Evolutionary conservation across 768 basidiomycete species (phyloP).

Genomic region (Psilocybe sp.): DNA sequence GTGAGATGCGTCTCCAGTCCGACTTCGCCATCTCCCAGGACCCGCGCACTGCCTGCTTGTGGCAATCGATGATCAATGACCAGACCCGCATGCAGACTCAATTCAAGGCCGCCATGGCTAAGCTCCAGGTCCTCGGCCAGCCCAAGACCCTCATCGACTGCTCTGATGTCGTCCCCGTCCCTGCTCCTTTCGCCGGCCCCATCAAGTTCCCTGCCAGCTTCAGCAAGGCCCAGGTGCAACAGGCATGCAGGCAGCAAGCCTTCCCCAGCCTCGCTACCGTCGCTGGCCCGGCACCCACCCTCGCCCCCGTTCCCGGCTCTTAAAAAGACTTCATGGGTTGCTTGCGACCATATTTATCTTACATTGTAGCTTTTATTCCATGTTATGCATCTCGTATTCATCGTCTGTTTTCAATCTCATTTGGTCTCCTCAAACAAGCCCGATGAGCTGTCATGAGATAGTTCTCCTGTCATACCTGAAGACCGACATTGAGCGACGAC

Average conservation of each 20-base stretch:
- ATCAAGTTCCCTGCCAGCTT: conserved; percentile 23
- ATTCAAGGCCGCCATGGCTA: conserved; percentile 32
- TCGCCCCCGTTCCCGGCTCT: conserved; percentile 11
- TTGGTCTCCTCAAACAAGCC: too few species aligned
- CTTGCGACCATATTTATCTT: not conserved
- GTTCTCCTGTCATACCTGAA: too few species aligned
- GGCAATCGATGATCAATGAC: conserved; percentile 22
- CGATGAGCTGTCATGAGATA: too few species aligned
- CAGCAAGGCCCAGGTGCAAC: conserved; percentile 13
- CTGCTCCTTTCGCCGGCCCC: conserved; percentile 12
- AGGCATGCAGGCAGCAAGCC: conserved; percentile 11
- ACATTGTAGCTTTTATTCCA: not conserved
- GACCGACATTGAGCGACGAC: too few species aligned
- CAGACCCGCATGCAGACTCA: conserved; percentile 20
- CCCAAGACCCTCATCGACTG: conserved; percentile 31
- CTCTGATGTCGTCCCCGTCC: conserved; percentile 28
- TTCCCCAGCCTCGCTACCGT: conserved; percentile 20
- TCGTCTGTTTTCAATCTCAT: too few species aligned
- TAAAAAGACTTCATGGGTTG: not conserved
- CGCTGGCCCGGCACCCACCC: conserved; percentile 18
- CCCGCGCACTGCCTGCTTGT: conserved; percentile 22
- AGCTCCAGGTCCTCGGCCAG: conserved; percentile 31
- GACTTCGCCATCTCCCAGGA: conserved; percentile 21
- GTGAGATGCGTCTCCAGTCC: conserved; percentile 23
- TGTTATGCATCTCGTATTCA: too few species aligned